Percentiles rank a stretch among this genome's conserved stretches.
Conservation (phyloP, 192 early-diverging fungal species). For the Obelidium mucronatum region DNA sequence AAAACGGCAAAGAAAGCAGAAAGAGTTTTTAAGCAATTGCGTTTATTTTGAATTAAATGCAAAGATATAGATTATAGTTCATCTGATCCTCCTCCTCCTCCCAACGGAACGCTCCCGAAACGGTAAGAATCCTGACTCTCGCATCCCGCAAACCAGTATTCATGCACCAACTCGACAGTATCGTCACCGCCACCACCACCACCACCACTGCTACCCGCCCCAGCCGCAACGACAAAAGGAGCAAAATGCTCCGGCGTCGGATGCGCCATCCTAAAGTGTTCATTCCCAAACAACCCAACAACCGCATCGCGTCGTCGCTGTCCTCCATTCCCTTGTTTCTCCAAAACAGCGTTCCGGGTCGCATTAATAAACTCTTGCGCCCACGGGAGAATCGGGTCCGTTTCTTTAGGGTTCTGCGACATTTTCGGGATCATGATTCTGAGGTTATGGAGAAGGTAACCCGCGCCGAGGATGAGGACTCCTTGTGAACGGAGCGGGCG, state of each 20-base stretch:
- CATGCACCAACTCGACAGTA: conserved; percentile 2
- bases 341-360: conserved; percentile 4
- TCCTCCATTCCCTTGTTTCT: background rate
- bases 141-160: background rate
- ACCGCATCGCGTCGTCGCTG: conserved; percentile 18
- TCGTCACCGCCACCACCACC: conserved; percentile 14
- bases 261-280: conserved; percentile 35
- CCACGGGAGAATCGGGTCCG: conserved; percentile 14
- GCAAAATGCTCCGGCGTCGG: conserved; percentile 54
- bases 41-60: no score
- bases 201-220: no score
- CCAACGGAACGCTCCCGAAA: no score
- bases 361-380: conserved; percentile 27
- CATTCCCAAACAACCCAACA: background rate
- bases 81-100: no score
- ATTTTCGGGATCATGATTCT: conserved; percentile 4
- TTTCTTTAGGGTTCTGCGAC: background rate
- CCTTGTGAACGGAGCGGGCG: conserved; percentile 49
- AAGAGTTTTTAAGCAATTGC: no score
- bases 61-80: no score
- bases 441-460: conserved; percentile 53
- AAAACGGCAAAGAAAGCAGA: no score
- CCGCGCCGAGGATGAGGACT: conserved; percentile 59
- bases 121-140: conserved; percentile 16
- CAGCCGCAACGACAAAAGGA: conserved; percentile 52